Conservation (phyloP, 78 protist species). For the Dictyostelium purpureum region DNA sequence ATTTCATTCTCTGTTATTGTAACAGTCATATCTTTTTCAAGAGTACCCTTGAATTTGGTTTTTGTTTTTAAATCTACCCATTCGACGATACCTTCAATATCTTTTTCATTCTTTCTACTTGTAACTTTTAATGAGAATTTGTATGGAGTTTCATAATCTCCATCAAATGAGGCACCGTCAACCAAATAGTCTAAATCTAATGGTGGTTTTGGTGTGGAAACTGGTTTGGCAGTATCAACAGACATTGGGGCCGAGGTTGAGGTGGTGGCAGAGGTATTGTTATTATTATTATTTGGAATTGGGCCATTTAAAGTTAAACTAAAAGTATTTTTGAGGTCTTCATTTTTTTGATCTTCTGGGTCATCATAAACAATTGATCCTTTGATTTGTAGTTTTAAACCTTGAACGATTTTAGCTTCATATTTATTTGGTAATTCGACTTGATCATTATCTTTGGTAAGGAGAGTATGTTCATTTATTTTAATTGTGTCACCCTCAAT, state of each 20-base stretch:
- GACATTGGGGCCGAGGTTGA: neutral
- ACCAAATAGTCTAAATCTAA: constrained; percentile 13
- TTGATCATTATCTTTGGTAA: constrained; percentile 5
- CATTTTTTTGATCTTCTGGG: neutral
- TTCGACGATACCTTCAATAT: constrained; percentile 44
- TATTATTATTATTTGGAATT: neutral
- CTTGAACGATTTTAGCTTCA: constrained; percentile 1
- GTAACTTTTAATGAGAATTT: neutral
- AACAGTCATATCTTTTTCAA: neutral
- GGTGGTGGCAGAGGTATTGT: neutral
- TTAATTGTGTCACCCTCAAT: neutral
- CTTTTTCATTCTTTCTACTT: constrained; percentile 10
- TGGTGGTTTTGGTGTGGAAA: neutral
- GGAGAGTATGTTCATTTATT: constrained; percentile 17
- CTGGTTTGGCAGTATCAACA: neutral
- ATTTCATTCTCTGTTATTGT: constrained; percentile 44
- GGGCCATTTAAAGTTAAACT: neutral
- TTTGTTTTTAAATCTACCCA: constrained; percentile 46
- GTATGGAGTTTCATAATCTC: neutral
- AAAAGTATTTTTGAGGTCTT: constrained; percentile 2
- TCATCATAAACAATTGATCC: neutral
- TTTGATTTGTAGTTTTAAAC: neutral
- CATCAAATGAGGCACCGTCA: constrained; percentile 34
- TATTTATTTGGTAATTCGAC: constrained; percentile 1
- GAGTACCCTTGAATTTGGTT: constrained; percentile 47